Evolutionary conservation across 2,329 filamentous ascomycete species (phyloP), one percentile per base, ranked within the genome.

Genomic region (Ophiostoma piceae): DNA sequence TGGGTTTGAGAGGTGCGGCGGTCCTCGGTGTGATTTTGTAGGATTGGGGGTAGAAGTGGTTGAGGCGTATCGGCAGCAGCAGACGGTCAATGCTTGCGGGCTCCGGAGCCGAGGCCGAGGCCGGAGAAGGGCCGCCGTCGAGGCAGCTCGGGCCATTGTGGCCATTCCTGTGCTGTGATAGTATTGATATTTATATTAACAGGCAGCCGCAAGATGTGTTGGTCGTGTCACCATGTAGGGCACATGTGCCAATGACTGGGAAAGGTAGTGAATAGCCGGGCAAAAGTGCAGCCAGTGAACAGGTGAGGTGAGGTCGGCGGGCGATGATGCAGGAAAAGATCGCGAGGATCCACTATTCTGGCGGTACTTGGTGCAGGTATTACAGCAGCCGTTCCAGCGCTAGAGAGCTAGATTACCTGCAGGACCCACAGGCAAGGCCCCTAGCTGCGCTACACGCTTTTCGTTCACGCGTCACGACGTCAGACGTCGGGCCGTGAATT

Each of bases 121-220:
- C 62, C 62, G 62, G 32, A 39, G 35, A 35, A 65, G 35, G 62
- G 62, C 62, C 35, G 62, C 35, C 19, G 60, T 37, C 60, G 60
- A 35, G 32, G 62, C 62, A 39, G 62, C 62, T 39, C 62, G 62
- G 35, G 62, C 62, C 62, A 65, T 65, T n/a, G 62, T 41, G 62
- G 62, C 62, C 62, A 65, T 65, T n/a, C 9, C n/a, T 26, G 12
- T 32, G 22, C 7, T 32, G 26, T 62, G 11, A 35, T 60, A 26
- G 14, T 60, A 4, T 19, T 26, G 16, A 1, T 57, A 29, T 26
- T 51, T 26, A 6, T 32, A 32, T 16, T 6, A 51, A 11, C 26
- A 47, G 43, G 1, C 16, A 26, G 16, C 11, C 26, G 14, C 26
- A 12, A 14, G 2, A 22, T 2, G 35, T 14, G 22, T 35, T 39